Conservation (phyloP, 139 green algal species). For the Chlorella sorokiniana region DNA sequence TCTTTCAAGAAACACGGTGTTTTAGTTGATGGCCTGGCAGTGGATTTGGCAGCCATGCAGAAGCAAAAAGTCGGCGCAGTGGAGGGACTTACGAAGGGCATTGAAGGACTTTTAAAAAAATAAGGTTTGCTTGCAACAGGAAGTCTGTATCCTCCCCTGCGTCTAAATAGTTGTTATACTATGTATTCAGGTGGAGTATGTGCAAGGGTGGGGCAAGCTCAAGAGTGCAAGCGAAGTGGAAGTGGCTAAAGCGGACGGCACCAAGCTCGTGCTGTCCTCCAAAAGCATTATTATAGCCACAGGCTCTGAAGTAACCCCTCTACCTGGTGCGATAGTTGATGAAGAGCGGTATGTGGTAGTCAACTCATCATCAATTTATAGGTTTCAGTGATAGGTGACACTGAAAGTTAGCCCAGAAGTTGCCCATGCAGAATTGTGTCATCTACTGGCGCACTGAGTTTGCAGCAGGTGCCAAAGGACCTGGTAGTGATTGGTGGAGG, state of each 20-base stretch:
- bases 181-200: conserved; percentile 81
- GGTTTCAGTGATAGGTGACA: too few species aligned
- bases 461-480: conserved; percentile 88
- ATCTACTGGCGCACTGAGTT: conserved; percentile 92
- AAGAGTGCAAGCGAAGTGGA: conserved; percentile 79
- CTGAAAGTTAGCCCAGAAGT: too few species aligned
- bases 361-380: too few species aligned
- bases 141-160: neutral
- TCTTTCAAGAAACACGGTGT: conserved; percentile 83
- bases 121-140: conserved; percentile 69
- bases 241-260: conserved; percentile 79
- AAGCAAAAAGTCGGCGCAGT: conserved; percentile 93
- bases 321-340: conserved; percentile 92
- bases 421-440: conserved; percentile 77
- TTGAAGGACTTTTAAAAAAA: conserved; percentile 99
- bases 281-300: conserved; percentile 99
- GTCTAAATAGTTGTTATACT: too few species aligned
- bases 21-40: conserved; percentile 62
- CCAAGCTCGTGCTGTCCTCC: conserved; percentile 54
- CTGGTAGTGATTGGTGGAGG: conserved; percentile 97
- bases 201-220: conserved; percentile 93
- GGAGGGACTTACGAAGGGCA: conserved; percentile 93
- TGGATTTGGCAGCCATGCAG: conserved; percentile 92
- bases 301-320: conserved; percentile 87
- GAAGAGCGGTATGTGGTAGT: conserved; percentile 77